These are phyloP conservation scores for Theobroma cacao DNA, from an alignment of 345 rosid genomes.

Conservation along the genomic window DNA sequence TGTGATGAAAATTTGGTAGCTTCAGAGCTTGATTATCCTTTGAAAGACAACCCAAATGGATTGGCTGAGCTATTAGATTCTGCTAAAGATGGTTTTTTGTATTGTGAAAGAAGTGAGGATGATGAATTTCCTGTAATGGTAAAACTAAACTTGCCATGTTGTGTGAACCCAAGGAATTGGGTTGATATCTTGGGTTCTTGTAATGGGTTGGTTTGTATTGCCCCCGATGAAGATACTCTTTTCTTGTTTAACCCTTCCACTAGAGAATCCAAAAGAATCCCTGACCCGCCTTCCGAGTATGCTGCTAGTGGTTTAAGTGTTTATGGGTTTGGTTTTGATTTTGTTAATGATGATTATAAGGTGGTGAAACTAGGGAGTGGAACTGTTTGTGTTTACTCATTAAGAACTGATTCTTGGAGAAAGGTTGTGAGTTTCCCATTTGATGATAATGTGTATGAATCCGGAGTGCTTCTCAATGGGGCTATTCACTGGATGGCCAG, in stretches of 20 bases:
- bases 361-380: constrained; percentile 19
- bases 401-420: constrained; percentile 34
- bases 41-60: constrained; percentile 4
- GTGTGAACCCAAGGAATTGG: constrained; percentile 12
- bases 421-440: constrained; percentile 17
- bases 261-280: constrained; percentile 38
- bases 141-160: constrained; percentile 13
- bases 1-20: constrained; percentile 21
- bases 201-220: constrained; percentile 44
- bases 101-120: constrained; percentile 25
- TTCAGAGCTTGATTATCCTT: constrained; percentile 23
- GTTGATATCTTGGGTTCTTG: constrained; percentile 40
- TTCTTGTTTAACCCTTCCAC: constrained; percentile 48
- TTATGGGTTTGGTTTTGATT: constrained; percentile 39
- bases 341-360: constrained; percentile 34
- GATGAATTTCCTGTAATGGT: constrained; percentile 32
- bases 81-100: constrained; percentile 10
- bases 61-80: constrained; percentile 14
- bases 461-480: constrained; percentile 31
- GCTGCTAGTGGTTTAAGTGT: background rate
- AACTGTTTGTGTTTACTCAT: constrained; percentile 32
- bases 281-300: background rate
- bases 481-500: constrained; percentile 38
- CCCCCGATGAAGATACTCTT: constrained; percentile 24
- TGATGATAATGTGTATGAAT: constrained; percentile 17